phyloP scores from a whole-genome alignment of 2,329 filamentous ascomycete genomes.

The Rhynchosporium graminicola region DNA sequence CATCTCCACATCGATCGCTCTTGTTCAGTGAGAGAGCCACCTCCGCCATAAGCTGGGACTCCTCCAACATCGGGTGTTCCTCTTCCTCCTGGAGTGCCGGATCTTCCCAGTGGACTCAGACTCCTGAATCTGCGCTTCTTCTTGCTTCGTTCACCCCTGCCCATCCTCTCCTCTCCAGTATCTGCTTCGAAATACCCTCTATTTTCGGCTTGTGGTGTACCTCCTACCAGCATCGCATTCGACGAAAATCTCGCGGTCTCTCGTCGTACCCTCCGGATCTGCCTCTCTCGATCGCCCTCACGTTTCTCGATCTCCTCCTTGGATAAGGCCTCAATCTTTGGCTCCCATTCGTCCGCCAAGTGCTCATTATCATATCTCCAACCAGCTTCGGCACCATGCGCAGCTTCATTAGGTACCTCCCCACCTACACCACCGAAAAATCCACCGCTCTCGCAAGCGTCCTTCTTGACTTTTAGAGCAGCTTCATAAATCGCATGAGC shows the following conservation, averaged over 20 bases:
- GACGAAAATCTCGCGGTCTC: conserved; percentile 93
- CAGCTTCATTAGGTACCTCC: conserved; percentile 87
- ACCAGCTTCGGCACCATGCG: conserved; percentile 78
- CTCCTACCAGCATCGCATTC: conserved; percentile 76
- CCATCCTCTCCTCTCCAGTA: conserved; percentile 74
- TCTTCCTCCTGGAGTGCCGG: conserved; percentile 66
- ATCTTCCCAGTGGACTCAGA: conserved; percentile 74
- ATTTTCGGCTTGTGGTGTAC: conserved; percentile 60
- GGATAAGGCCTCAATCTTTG: conserved; percentile 76
- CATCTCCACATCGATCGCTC: conserved; percentile 88
- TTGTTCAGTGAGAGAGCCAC: conserved; percentile 66
- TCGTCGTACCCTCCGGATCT: conserved; percentile 80
- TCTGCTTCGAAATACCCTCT: conserved; percentile 53
- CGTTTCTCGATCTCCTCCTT: conserved; percentile 98
- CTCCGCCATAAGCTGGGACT: conserved; percentile 61
- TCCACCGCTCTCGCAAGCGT: conserved; percentile 89
- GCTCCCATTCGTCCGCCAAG: conserved; percentile 81
- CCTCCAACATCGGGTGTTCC: conserved; percentile 83
- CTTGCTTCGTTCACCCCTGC: conserved; percentile 87
- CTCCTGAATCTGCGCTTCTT: conserved; percentile 93
- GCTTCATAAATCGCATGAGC: conserved; percentile 97
- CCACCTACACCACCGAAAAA: conserved; percentile 72
- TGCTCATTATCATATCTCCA: conserved; percentile 96
- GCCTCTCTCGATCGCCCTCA: conserved; percentile 89
- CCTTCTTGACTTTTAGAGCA: conserved; percentile 89